A percentile compares a stretch with the other conserved stretches of the same genome.
Evolutionary conservation across 2,329 filamentous ascomycete species (phyloP).

Genomic region (Monilinia fructigena): DNA sequence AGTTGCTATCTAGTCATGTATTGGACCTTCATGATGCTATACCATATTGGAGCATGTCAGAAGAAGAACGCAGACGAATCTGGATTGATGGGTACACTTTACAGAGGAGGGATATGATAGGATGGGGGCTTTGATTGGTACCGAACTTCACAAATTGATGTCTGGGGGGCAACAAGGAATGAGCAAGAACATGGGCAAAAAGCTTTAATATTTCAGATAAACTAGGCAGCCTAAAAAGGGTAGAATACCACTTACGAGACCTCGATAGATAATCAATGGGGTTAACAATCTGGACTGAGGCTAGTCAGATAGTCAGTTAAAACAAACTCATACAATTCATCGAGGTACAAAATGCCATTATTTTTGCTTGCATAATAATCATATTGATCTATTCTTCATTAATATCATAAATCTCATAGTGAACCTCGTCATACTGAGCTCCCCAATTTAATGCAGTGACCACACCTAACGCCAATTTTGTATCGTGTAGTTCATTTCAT

Average conservation of each 20-base stretch:
- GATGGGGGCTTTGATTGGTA: conserved; percentile 58
- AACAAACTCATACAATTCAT: neutral
- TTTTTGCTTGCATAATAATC: conserved; percentile 1
- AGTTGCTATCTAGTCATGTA: conserved; percentile 45
- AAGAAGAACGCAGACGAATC: conserved; percentile 48
- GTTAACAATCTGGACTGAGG: neutral
- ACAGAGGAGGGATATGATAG: conserved; percentile 58
- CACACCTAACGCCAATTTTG: conserved; percentile 32
- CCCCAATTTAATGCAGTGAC: conserved; percentile 21
- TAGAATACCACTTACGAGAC: neutral
- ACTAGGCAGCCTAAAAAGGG: neutral
- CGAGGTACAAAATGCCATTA: neutral
- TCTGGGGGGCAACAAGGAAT: conserved; percentile 29
- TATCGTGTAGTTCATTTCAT: conserved; percentile 24
- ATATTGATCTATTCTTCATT: conserved; percentile 16
- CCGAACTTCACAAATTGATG: conserved; percentile 51
- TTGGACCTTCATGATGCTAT: conserved; percentile 57
- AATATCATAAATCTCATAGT: conserved; percentile 21
- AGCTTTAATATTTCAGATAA: neutral
- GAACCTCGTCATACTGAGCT: conserved; percentile 2
- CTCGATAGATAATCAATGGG: neutral
- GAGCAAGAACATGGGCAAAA: conserved; percentile 3
- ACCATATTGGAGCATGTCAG: conserved; percentile 52
- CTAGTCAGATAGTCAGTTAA: neutral
- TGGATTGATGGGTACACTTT: conserved; percentile 64